phyloP scores from a whole-genome alignment of 2,329 filamentous ascomycete species.

The Aureobasidium sp. region DNA sequence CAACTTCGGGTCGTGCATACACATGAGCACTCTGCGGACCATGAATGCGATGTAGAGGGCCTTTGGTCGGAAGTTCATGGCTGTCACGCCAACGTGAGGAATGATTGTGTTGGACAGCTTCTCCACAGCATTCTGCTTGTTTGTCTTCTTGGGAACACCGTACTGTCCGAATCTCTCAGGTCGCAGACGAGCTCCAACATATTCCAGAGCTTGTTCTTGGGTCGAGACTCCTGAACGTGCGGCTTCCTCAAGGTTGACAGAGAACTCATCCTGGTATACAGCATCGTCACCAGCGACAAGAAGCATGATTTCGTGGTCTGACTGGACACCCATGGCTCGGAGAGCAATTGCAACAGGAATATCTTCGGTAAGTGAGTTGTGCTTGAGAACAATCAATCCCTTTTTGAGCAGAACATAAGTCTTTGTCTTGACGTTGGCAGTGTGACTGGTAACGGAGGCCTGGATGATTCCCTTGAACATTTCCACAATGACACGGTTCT shows the following conservation, averaged over 20 bases:
- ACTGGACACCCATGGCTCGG: constrained; percentile 87
- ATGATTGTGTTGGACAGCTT: constrained; percentile 88
- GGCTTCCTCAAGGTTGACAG: constrained; percentile 90
- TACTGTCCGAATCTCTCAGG: constrained; percentile 59
- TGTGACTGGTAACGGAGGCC: constrained; percentile 95
- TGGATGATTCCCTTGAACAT: constrained; percentile 90
- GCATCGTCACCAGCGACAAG: constrained; percentile 82
- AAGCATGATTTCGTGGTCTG: constrained; percentile 89
- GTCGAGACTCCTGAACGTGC: constrained; percentile 78
- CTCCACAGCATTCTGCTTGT: constrained; percentile 85
- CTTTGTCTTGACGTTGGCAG: constrained; percentile 95
- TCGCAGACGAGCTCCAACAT: constrained; percentile 78
- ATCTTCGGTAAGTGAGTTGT: constrained; percentile 88
- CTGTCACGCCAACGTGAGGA: constrained; percentile 85
- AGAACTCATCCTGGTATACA: constrained; percentile 87
- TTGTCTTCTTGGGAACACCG: constrained; percentile 52
- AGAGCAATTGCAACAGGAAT: constrained; percentile 92
- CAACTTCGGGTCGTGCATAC: constrained; percentile 75
- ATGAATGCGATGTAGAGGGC: constrained; percentile 95
- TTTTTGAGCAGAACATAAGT: constrained; percentile 94
- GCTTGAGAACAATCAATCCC: constrained; percentile 76
- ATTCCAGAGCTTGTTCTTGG: constrained; percentile 91
- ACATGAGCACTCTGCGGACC: constrained; percentile 93
- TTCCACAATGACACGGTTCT: constrained; percentile 97
- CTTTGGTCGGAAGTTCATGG: constrained; percentile 93